phyloP scores from a whole-genome alignment of 306 rosid species.

The Myrica gale region DNA sequence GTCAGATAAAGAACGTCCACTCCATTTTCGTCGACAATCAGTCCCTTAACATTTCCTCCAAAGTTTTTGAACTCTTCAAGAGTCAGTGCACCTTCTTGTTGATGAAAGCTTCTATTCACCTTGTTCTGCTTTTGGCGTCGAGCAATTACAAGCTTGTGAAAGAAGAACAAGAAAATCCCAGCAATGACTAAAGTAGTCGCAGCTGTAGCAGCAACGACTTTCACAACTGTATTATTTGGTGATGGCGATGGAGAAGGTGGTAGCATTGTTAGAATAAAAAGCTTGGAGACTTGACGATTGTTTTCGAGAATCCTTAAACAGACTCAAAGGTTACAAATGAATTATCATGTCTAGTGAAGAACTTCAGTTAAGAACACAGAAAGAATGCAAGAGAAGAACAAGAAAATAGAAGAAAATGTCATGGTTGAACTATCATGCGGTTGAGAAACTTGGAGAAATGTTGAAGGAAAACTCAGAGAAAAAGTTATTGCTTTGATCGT shows the following conservation, averaged over 20 bases:
- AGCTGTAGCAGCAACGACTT: constrained; percentile 57
- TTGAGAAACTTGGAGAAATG: background rate
- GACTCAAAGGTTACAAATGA: background rate
- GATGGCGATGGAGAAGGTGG: background rate
- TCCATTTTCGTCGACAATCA: constrained; percentile 49
- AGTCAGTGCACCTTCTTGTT: constrained; percentile 30
- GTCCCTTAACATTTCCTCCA: constrained; percentile 47
- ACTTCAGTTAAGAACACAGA: background rate
- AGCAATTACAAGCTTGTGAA: constrained; percentile 27
- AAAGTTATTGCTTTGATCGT: background rate
- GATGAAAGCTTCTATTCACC: constrained; percentile 31
- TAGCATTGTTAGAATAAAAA: constrained; percentile 36
- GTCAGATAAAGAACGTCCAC: constrained; percentile 44
- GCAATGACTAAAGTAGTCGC: constrained; percentile 35
- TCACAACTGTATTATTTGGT: constrained; percentile 32
- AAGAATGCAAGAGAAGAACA: background rate
- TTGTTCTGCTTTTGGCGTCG: constrained; percentile 31
- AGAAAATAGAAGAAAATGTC: background rate
- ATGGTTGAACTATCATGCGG: background rate
- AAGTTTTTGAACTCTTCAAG: constrained; percentile 38
- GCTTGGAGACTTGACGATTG: background rate
- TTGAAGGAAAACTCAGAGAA: background rate
- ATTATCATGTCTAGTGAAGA: background rate
- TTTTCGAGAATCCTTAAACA: background rate
- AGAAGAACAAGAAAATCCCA: constrained; percentile 42